Conservation (phyloP, 2,329 filamentous ascomycete species). For the Diplodia scrobiculata region DNA sequence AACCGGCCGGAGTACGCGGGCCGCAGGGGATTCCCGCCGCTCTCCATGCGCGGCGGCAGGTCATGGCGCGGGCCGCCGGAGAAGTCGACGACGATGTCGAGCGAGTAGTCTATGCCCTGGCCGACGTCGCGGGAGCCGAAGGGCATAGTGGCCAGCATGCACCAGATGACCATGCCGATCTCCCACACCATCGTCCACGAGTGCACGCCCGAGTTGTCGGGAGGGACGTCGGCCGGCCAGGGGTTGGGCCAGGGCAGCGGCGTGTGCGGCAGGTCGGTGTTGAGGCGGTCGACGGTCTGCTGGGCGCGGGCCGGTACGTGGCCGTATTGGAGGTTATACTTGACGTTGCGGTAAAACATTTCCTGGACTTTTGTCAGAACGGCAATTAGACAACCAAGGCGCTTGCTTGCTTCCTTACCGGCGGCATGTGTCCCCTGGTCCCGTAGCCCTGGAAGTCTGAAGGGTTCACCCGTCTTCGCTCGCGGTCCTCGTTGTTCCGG, state of each 20-base stretch:
- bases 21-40: not conserved
- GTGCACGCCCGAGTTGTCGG: not conserved
- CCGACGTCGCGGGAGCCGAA: not conserved
- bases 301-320: not conserved
- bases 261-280: not conserved
- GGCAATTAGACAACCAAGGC: no score
- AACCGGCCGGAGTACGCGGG: not conserved
- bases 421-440: not conserved
- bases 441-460: not conserved
- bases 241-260: not conserved
- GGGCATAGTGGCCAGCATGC: not conserved
- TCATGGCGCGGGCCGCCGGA: not conserved
- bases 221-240: not conserved
- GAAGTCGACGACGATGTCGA: not conserved
- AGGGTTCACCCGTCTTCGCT: not conserved
- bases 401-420: not conserved
- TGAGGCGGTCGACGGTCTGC: not conserved
- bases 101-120: no score
- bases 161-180: not conserved
- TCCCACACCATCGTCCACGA: conserved; percentile 8
- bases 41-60: not conserved
- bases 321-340: no score
- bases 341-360: no score
- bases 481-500: not conserved
- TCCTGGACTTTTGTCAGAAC: not conserved